phyloP scores from a whole-genome alignment of 345 rosid genomes.

The Lumnitzera racemosa region DNA sequence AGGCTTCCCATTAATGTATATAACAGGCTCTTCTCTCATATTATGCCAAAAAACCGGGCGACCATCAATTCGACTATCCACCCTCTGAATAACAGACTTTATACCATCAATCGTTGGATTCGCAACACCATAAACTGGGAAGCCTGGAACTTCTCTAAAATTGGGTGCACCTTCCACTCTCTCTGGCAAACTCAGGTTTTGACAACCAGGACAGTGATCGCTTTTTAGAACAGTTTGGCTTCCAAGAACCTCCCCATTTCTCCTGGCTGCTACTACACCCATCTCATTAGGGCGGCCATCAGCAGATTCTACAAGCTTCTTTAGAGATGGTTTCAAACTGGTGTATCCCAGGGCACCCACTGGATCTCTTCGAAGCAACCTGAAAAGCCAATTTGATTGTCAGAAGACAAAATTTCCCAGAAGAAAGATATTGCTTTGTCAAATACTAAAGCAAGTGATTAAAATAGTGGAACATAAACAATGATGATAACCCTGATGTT shows the following conservation, averaged over 20 bases:
- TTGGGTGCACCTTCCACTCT: slow-evolving; percentile 98
- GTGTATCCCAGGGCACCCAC: slow-evolving; percentile 97
- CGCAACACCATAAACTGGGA: slow-evolving; percentile 99
- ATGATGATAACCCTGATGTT: too few relatives aligned
- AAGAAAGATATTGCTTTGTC: not conserved
- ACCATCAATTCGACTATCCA: slow-evolving; percentile 75
- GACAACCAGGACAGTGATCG: slow-evolving; percentile 98
- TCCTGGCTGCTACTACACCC: slow-evolving; percentile 81
- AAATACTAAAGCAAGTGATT: not conserved
- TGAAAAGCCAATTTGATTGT: slow-evolving; percentile 16
- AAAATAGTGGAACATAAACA: too few relatives aligned
- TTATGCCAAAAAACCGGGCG: slow-evolving; percentile 92
- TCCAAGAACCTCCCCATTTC: slow-evolving; percentile 94
- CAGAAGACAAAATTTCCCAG: not conserved
- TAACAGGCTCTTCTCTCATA: slow-evolving; percentile 98
- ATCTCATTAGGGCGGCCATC: slow-evolving; percentile 88
- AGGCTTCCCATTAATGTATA: slow-evolving; percentile 91
- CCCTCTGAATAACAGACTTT: slow-evolving; percentile 71
- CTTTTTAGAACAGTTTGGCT: slow-evolving; percentile 96
- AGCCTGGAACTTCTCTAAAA: slow-evolving; percentile 93
- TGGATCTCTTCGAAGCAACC: slow-evolving; percentile 95
- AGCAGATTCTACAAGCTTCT: slow-evolving; percentile 68
- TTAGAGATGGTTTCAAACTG: slow-evolving; percentile 54
- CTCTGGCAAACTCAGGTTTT: slow-evolving; percentile 64
- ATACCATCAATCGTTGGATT: slow-evolving; percentile 95